Conservation (phyloP, 139 green algal genomes). For the Picochlorum sp. region DNA sequence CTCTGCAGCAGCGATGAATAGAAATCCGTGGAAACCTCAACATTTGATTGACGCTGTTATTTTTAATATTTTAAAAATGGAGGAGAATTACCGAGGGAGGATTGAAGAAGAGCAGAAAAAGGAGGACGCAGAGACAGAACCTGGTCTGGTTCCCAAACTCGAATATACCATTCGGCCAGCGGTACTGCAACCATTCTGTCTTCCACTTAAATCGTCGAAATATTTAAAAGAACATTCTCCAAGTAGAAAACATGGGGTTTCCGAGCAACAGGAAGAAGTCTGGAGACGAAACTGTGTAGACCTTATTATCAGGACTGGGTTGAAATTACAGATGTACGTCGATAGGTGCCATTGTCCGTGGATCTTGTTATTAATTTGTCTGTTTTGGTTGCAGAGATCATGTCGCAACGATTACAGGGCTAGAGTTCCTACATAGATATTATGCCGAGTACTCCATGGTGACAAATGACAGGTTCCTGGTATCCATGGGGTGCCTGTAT, state of each 20-base stretch:
- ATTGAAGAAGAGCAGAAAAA: no score
- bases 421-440: constrained; percentile 57
- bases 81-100: no score
- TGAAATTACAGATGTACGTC: constrained; percentile 24
- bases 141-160: no score
- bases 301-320: constrained; percentile 16
- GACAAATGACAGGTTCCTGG: constrained; percentile 57
- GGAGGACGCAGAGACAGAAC: no score
- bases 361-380: not conserved
- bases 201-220: constrained; percentile 2
- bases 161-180: no score
- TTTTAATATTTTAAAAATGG: no score
- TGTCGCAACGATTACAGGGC: constrained; percentile 31
- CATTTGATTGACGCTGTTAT: no score
- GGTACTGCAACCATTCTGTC: no score
- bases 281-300: constrained; percentile 17
- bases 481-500: constrained; percentile 75
- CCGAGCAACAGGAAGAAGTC: constrained; percentile 3
- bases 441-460: constrained; percentile 53
- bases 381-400: constrained; percentile 23
- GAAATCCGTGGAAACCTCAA: no score
- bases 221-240: constrained; percentile 9
- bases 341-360: not conserved
- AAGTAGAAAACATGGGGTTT: constrained; percentile 20
- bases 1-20: no score